These are phyloP conservation scores for Pleurotus citrinopileatus DNA, from an alignment of 768 basidiomycete species.

Conservation along the genomic window DNA sequence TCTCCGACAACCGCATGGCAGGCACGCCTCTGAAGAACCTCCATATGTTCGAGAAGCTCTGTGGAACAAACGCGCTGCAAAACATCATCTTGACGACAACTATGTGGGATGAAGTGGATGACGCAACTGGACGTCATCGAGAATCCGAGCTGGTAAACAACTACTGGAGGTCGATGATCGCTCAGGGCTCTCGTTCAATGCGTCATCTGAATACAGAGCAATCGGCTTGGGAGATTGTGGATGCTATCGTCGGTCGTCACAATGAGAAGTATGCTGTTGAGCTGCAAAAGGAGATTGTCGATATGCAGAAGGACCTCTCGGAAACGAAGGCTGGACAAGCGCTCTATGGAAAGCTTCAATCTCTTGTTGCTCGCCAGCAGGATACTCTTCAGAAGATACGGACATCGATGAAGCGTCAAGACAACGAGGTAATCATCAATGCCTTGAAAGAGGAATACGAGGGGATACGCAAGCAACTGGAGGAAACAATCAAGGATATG, in stretches of 20 bases:
- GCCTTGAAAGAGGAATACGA: constrained; percentile 13
- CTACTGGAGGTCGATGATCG: constrained; percentile 10
- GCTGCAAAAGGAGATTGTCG: constrained; percentile 16
- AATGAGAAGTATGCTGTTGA: constrained; percentile 12
- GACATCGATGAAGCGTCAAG: constrained; percentile 4
- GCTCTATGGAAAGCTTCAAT: constrained; percentile 13
- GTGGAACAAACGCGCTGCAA: constrained; percentile 11
- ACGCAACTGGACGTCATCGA: not conserved
- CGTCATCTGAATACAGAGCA: constrained; percentile 8
- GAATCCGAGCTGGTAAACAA: constrained; percentile 7
- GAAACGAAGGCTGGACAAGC: constrained; percentile 17
- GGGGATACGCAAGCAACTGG: constrained; percentile 8
- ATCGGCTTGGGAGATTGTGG: constrained; percentile 14
- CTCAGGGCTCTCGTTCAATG: not conserved
- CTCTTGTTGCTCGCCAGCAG: constrained; percentile 13
- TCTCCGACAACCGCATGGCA: constrained; percentile 16
- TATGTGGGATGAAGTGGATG: constrained; percentile 14
- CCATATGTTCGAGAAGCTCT: constrained; percentile 14
- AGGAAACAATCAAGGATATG: constrained; percentile 10
- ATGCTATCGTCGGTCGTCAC: not conserved
- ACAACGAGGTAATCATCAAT: constrained; percentile 3
- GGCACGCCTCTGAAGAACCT: constrained; percentile 13
- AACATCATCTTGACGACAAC: constrained; percentile 13
- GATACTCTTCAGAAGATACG: constrained; percentile 12
- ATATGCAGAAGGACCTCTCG: constrained; percentile 13